Evolutionary conservation across 2,329 filamentous ascomycete genomes (phyloP).

Genomic region (Chaetomium globosum): DNA sequence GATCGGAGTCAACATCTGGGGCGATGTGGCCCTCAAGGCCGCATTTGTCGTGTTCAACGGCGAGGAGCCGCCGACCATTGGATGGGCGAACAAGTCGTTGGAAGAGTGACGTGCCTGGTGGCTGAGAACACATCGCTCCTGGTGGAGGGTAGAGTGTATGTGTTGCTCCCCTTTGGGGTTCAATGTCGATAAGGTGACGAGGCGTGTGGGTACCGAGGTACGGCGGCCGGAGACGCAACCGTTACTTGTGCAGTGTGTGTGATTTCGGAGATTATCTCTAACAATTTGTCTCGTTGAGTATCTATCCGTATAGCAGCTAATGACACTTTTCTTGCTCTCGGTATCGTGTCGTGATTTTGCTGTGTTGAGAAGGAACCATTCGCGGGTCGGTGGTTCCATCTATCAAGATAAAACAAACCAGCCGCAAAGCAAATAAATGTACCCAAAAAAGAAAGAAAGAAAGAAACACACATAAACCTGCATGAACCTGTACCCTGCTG

Average conservation of each 20-base stretch:
- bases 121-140: neutral
- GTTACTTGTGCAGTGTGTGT: neutral
- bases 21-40: constrained; percentile 37
- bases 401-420: too few species aligned
- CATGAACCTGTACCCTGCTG: neutral
- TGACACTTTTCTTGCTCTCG: neutral
- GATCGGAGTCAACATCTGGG: constrained; percentile 38
- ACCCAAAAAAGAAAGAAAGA: neutral
- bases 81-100: constrained; percentile 36
- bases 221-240: neutral
- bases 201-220: neutral
- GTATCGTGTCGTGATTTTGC: too few species aligned
- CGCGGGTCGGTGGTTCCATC: too few species aligned
- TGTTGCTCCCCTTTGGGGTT: neutral
- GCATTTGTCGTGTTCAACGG: constrained; percentile 38
- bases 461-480: neutral
- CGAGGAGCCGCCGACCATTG: constrained; percentile 30
- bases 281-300: neutral
- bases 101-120: neutral
- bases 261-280: neutral
- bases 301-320: neutral
- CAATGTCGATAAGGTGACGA: neutral
- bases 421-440: too few species aligned
- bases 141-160: neutral
- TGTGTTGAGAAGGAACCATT: too few species aligned